Percentiles rank a stretch among this genome's conserved stretches.
These are phyloP conservation scores for Helichrysum umbraculigerum DNA, from an alignment of 129 eudicot species.

Conservation along the genomic window DNA sequence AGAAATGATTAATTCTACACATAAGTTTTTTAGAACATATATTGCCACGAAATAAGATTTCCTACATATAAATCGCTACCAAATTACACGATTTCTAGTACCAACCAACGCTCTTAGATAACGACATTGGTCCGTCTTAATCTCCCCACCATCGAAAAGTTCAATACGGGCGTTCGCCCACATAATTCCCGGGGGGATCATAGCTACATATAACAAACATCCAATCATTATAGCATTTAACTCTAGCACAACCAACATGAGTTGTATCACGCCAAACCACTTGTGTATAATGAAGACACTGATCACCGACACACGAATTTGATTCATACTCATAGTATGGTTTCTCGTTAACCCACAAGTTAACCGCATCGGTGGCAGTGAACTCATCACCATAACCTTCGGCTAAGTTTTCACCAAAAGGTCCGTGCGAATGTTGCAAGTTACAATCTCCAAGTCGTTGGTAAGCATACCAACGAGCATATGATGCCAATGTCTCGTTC, in stretches of 20 bases:
- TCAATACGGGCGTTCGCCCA: conserved; percentile 45
- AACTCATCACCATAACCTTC: conserved; percentile 46
- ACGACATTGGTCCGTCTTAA: background rate
- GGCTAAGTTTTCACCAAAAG: conserved; percentile 69
- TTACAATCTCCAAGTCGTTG: conserved; percentile 47
- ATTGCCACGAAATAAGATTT: background rate
- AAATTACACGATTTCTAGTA: background rate
- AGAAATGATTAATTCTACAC: background rate
- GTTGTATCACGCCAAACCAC: conserved; percentile 58
- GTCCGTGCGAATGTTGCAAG: conserved; percentile 42
- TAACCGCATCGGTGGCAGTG: conserved; percentile 45
- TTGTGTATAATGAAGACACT: conserved; percentile 72
- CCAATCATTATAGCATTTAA: conserved; percentile 46
- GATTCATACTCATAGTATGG: conserved; percentile 39
- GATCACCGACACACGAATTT: conserved; percentile 51
- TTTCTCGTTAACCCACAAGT: conserved; percentile 60
- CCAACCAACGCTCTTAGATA: background rate
- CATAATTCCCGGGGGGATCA: conserved; percentile 56
- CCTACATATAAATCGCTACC: background rate
- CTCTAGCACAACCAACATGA: conserved; percentile 61
- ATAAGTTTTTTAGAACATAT: background rate
- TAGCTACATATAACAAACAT: conserved; percentile 60
- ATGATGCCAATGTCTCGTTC: conserved; percentile 52
- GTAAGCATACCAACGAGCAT: conserved; percentile 50
- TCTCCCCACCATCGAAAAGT: background rate